Percentiles rank a stretch among this genome's conserved stretches.
Conservation (phyloP, 768 basidiomycete species). For the Guyanaporus albipodus region DNA sequence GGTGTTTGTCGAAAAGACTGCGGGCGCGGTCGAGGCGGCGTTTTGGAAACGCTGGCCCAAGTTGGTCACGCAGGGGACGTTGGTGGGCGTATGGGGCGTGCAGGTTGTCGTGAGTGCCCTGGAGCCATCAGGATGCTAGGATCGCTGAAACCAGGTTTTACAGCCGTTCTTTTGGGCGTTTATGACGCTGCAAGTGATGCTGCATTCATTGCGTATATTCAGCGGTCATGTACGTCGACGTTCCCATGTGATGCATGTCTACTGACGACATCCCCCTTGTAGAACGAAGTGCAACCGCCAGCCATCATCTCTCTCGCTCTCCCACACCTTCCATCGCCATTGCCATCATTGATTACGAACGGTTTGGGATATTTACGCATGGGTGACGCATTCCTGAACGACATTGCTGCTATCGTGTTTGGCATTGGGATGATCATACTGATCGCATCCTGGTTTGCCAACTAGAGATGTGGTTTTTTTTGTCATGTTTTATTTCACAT, state of each 20-base stretch:
- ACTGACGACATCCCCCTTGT: conserved; percentile 2
- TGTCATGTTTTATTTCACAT: not conserved
- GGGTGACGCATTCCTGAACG: conserved; percentile 64
- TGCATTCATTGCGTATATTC: conserved; percentile 73
- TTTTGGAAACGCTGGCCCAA: conserved; percentile 65
- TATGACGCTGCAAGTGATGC: conserved; percentile 60
- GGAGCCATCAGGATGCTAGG: not conserved
- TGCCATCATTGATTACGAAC: conserved; percentile 60
- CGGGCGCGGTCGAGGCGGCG: conserved; percentile 31
- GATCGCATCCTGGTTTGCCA: conserved; percentile 45
- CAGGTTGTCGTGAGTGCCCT: conserved; percentile 51
- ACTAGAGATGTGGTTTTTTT: conserved; percentile 3
- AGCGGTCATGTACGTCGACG: conserved; percentile 54
- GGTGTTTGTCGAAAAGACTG: conserved; percentile 37
- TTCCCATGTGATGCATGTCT: not conserved
- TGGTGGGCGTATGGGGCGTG: conserved; percentile 42
- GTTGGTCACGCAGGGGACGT: conserved; percentile 39
- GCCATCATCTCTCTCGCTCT: conserved; percentile 55
- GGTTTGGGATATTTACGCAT: conserved; percentile 66
- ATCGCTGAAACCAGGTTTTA: not conserved
- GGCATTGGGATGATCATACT: conserved; percentile 64
- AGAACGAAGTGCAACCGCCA: conserved; percentile 62
- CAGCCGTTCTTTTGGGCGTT: conserved; percentile 86
- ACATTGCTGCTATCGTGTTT: conserved; percentile 65
- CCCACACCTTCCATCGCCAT: conserved; percentile 60